These are phyloP conservation scores for Chlorella sp. DNA, from an alignment of 139 green algal species.

Conservation along the genomic window DNA sequence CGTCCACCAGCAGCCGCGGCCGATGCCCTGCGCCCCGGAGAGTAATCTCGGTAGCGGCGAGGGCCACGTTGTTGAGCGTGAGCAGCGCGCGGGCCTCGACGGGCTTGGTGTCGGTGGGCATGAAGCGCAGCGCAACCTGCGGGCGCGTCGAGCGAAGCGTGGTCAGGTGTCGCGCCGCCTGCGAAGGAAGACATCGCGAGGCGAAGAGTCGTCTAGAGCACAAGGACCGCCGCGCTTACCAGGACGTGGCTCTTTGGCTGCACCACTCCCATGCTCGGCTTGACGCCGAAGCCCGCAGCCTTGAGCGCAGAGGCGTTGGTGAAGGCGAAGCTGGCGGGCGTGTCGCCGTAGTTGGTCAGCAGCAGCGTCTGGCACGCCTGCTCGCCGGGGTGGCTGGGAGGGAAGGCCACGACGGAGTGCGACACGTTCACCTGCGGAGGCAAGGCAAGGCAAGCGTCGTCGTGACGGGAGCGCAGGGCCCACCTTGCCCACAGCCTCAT, in stretches of 20 bases:
- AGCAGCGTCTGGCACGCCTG: slow-evolving; percentile 43
- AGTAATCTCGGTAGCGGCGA: slow-evolving; percentile 19
- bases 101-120: slow-evolving; percentile 4
- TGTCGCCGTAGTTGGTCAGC: slow-evolving; percentile 63
- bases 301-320: slow-evolving; percentile 2
- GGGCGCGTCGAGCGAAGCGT: too few species aligned
- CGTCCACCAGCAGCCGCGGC: slow-evolving; percentile 23
- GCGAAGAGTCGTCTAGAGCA: too few species aligned
- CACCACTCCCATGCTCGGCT: slow-evolving; percentile 31
- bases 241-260: slow-evolving; percentile 44
- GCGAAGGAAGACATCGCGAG: too few species aligned
- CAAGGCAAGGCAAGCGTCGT: background rate
- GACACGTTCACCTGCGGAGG: slow-evolving; percentile 32
- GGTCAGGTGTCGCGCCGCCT: too few species aligned
- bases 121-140: slow-evolving; percentile 42
- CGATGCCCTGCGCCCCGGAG: slow-evolving; percentile 32
- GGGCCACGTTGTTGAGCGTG: slow-evolving; percentile 34
- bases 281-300: slow-evolving; percentile 15
- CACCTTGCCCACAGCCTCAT: too few species aligned
- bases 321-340: slow-evolving; percentile 45
- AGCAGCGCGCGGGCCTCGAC: slow-evolving; percentile 11
- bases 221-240: slow-evolving; percentile 34
- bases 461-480: too few species aligned
- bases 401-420: slow-evolving; percentile 38
- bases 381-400: slow-evolving; percentile 35